Conservation (phyloP, 192 early-diverging fungal species). For the Backusella tuberculispora region DNA sequence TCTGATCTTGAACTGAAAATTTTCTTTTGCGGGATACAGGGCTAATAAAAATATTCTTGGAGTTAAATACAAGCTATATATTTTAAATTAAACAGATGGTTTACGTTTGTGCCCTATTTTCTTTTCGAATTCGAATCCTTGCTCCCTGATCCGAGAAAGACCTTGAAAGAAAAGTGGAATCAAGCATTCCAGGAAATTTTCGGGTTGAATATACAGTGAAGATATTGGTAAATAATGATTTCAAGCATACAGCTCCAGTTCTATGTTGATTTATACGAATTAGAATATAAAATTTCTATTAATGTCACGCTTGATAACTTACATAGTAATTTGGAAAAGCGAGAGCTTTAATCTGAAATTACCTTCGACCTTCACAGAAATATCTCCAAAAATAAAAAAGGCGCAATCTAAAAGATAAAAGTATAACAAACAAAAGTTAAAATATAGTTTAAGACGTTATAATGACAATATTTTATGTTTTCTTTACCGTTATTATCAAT, state of each 20-base stretch:
- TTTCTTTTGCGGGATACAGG: constrained; percentile 19
- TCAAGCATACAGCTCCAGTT: constrained; percentile 28
- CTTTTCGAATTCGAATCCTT: constrained; percentile 90
- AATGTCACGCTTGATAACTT: not conserved
- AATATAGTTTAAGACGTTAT: not conserved
- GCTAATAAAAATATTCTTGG: not conserved
- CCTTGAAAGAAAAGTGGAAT: constrained; percentile 85
- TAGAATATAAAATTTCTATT: not conserved
- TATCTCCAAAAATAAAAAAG: constrained; percentile 94
- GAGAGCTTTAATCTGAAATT: constrained; percentile 78
- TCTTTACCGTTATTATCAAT: constrained; percentile 62
- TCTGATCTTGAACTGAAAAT: not conserved
- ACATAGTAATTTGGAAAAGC: constrained; percentile 82
- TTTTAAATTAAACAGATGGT: not conserved
- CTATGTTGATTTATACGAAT: constrained; percentile 9
- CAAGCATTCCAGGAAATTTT: constrained; percentile 92
- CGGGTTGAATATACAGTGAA: constrained; percentile 88
- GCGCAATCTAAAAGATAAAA: constrained; percentile 68
- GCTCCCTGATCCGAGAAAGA: constrained; percentile 93
- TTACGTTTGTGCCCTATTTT: constrained; percentile 55
- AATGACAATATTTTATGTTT: not conserved
- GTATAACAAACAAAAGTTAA: not conserved
- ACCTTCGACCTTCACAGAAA: constrained; percentile 88
- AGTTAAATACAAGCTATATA: not conserved
- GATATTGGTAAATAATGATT: constrained; percentile 70